Evolutionary conservation across 106 monocot genomes (phyloP).

Genomic region (Agapanthus africanus): DNA sequence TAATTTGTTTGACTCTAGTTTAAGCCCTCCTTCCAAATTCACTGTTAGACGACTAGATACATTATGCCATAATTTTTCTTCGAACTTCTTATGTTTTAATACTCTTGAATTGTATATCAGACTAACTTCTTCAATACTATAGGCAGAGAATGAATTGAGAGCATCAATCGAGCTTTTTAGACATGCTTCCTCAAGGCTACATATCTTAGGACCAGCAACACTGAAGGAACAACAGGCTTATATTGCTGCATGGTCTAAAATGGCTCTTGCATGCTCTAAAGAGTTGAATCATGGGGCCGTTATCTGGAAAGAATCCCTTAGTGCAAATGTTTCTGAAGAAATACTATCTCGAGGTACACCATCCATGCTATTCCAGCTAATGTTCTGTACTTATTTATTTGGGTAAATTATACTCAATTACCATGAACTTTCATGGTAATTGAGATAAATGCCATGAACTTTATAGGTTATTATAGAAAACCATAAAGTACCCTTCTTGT

Average conservation of each 20-base stretch:
- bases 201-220: slow-evolving; percentile 29
- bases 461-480: too few species aligned
- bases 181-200: slow-evolving; percentile 28
- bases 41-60: neutral
- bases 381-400: too few species aligned
- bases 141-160: slow-evolving; percentile 46
- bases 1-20: neutral
- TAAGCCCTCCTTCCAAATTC: neutral
- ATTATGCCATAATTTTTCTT: neutral
- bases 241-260: slow-evolving; percentile 50
- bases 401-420: too few species aligned
- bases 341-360: slow-evolving; percentile 42
- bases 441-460: too few species aligned
- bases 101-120: neutral
- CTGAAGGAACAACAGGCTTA: slow-evolving; percentile 41
- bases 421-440: too few species aligned
- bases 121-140: neutral
- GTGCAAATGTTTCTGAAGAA: slow-evolving; percentile 21
- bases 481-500: too few species aligned
- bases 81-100: neutral
- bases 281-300: slow-evolving; percentile 59
- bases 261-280: slow-evolving; percentile 36
- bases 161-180: slow-evolving; percentile 41
- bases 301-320: slow-evolving; percentile 43
- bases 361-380: neutral